These are phyloP conservation scores for Annulohypoxylon moriforme DNA, from an alignment of 495 filamentous ascomycete genomes.

Conservation along the genomic window DNA sequence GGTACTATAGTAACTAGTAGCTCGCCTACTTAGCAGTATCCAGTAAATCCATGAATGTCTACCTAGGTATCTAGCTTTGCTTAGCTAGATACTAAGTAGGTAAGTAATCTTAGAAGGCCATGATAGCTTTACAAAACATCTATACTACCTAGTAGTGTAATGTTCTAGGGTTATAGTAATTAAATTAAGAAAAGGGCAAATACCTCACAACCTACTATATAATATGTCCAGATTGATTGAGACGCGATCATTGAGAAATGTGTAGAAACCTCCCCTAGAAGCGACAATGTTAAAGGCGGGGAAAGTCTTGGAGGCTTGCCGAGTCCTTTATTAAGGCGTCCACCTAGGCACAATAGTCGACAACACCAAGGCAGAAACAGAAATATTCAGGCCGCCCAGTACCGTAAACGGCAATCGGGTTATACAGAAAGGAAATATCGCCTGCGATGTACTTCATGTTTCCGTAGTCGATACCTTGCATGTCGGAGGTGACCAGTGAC, in stretches of 20 bases:
- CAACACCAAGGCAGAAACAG: conserved; percentile 31
- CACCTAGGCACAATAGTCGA: conserved; percentile 27
- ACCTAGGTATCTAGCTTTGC: not conserved
- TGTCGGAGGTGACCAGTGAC: conserved; percentile 19
- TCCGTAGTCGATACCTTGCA: conserved; percentile 18
- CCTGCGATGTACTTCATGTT: conserved; percentile 1
- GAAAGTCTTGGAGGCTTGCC: conserved; percentile 14
- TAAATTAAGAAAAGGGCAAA: conserved; percentile 8
- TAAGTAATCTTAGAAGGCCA: not conserved
- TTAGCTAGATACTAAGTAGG: no score
- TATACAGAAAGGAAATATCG: conserved; percentile 14
- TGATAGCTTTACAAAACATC: no score
- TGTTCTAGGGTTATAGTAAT: not conserved
- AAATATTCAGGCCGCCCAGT: conserved; percentile 12
- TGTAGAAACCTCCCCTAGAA: conserved; percentile 30
- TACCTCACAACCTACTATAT: not conserved
- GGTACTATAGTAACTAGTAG: no score
- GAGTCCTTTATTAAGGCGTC: conserved; percentile 26
- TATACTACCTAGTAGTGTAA: not conserved
- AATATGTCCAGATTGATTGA: not conserved
- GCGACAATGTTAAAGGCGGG: conserved; percentile 11
- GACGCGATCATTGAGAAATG: conserved; percentile 8
- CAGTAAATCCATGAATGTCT: no score
- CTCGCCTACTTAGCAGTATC: not conserved
- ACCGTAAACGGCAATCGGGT: conserved; percentile 3